Evolutionary conservation across 148 eudicot species (phyloP).

Genomic region (Rhododendron kiyosumense): DNA sequence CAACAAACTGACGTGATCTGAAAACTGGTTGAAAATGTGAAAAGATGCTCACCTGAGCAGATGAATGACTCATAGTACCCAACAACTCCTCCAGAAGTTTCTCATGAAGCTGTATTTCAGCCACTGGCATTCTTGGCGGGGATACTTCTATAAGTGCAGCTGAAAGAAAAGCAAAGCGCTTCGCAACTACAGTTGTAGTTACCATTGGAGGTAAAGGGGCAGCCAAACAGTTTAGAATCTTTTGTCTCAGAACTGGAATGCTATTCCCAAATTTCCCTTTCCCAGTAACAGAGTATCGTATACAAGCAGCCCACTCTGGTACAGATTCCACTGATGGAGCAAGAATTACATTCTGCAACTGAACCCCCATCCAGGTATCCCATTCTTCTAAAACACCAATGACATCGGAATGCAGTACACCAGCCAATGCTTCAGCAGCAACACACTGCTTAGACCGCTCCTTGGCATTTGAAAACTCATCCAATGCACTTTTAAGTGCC

Average conservation of each 20-base stretch:
- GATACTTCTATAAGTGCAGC: conserved; percentile 84
- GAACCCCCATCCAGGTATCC: conserved; percentile 84
- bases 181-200: conserved; percentile 77
- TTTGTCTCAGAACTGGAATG: conserved; percentile 74
- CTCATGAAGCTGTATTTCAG: conserved; percentile 63
- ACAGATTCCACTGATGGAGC: conserved; percentile 92
- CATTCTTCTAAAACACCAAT: conserved; percentile 76
- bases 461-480: conserved; percentile 74
- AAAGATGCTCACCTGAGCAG: conserved; percentile 69
- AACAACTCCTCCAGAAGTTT: conserved; percentile 76
- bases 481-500: conserved; percentile 59
- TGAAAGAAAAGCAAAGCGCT: conserved; percentile 84
- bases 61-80: conserved; percentile 78
- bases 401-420: conserved; percentile 91
- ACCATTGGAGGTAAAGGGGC: conserved; percentile 67
- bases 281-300: conserved; percentile 94
- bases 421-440: conserved; percentile 97
- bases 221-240: conserved; percentile 67
- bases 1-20: neutral
- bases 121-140: conserved; percentile 65
- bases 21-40: neutral
- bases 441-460: conserved; percentile 99
- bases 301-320: conserved; percentile 96
- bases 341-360: conserved; percentile 67
- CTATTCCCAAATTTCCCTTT: conserved; percentile 83